Percentiles rank a stretch among this genome's conserved stretches.
Evolutionary conservation across 148 eudicot species (phyloP).

Genomic region (Rhododendron vialii): DNA sequence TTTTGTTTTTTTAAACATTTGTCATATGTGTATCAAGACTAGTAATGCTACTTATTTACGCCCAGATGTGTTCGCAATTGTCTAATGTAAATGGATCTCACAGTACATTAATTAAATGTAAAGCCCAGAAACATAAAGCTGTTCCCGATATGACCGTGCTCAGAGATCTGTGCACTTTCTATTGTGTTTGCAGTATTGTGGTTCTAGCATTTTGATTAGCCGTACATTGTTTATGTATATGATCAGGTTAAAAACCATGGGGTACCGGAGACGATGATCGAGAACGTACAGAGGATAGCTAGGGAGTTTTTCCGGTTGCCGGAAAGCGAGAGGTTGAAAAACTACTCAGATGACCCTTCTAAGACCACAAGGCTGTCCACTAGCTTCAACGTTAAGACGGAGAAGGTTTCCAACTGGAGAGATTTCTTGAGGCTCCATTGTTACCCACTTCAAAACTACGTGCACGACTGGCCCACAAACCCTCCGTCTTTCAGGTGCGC

Average conservation of each 20-base stretch:
- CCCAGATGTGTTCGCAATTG: too few relatives aligned
- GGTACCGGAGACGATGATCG: conserved; percentile 2
- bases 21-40: too few relatives aligned
- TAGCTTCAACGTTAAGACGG: conserved; percentile 17
- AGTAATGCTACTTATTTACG: too few relatives aligned
- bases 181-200: too few relatives aligned
- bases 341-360: conserved; percentile 15
- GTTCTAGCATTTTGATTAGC: too few relatives aligned
- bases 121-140: too few relatives aligned
- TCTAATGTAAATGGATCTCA: too few relatives aligned
- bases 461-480: conserved; percentile 17
- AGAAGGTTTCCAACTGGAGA: conserved; percentile 21
- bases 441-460: conserved; percentile 18
- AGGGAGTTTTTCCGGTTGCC: conserved; percentile 15
- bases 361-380: conserved; percentile 22
- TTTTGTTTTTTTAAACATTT: too few relatives aligned
- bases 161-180: too few relatives aligned
- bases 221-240: too few relatives aligned
- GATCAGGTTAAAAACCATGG: conserved; percentile 22
- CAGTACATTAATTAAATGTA: too few relatives aligned
- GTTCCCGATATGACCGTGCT: too few relatives aligned
- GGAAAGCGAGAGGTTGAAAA: conserved; percentile 20
- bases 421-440: conserved; percentile 24
- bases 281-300: not conserved
- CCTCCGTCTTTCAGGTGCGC: conserved; percentile 16